Base-by-base conservation (phyloP, 2,329 filamentous ascomycete genomes). In the Fusarium vanettenii region DNA sequence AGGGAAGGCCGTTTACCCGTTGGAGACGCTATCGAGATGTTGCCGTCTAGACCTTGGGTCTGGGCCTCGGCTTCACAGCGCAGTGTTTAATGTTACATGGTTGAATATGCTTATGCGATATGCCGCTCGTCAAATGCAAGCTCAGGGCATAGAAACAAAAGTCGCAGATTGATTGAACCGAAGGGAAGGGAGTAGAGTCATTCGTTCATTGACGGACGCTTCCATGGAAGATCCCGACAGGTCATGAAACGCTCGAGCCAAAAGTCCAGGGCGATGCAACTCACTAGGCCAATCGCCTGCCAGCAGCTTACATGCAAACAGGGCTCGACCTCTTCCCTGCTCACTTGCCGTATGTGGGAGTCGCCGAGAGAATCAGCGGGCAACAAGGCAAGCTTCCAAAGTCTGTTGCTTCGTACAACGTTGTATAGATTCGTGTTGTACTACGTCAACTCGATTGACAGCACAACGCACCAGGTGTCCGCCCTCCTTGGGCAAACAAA, bases 221-320 rank as follows among this genome's bases (percentile, higher is more conserved):
- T 60, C 60, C 33, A 60, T 57, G 37, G 59, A 65, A 50, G 22
- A 37, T 56, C 39, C 43, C 14, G 65, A 56, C 48, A 62, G 66
- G 60, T 45, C 48, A 68, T 75, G 66, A 75, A 75, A 75, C 73
- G 60, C 66, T 64, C 59, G 60, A 69, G 52, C 64, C 66, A 69
- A 76, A 52, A 31, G 25, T 65, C 64, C 70, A 69, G 70, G 52
- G 62, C 63, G 31, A 43, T 71, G 62, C 64, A 64, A 66, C 29
- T 48, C 25, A 45, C 27, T 25, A 35, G 22, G 25, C 70, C 67
- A 72, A 67, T 72, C n/a, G 18, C 67, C 50, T 16, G 25, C 43
- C 31, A 27, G 39, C n/a, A 60, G 43, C 13, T 48, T 31, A 16
- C 29, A 37, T 55, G 22, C 48, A 43, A 55, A 9, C 7, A 56